Evolutionary conservation across 805 yeast genomes (phyloP), one percentile per base, ranked within the genome.

Genomic region (Teunomyces kruisii): DNA sequence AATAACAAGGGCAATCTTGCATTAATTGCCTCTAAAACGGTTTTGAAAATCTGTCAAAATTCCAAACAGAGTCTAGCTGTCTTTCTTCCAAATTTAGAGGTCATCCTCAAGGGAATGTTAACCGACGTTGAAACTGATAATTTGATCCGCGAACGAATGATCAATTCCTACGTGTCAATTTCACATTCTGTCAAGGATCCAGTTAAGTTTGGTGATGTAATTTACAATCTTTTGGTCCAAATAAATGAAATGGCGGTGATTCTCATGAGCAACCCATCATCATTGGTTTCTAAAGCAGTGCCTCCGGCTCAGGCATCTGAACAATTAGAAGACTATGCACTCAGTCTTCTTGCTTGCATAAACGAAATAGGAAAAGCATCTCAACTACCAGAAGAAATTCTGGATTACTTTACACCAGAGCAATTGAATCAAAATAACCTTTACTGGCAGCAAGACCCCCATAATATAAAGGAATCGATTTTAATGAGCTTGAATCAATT

Each of bases 281-380:
- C 30, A n/a, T 31, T 37, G 19, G 24, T 35, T 10, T 12, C 19
- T 9, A 14, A 9, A 12, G 28, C 13, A 3, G 4, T 27, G 9
- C 15, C 40, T 6, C 52, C 57, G 36, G 41, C 37, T 9, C 43
- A 43, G 22, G 24, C 42, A n/a, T 44, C 47, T 26, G 62, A 57
- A 14, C 48, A 48, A 13, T 51, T 59, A 22, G 70, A 67, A 28
- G 81, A 78, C 2, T 83, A 82, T 50, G 55, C 78, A 1, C 57
- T 73, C 2, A 83, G 90, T 17, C 62, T 87, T 38, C 61, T 88
- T 19, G 65, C 78, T 10, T 86, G 89, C 56, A 61, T 89, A 0
- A 74, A 75, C n/a, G 87, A 84, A 43, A 67, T 88, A 3, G 94
- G 89, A 0, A 84, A 82, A 45, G 88, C 90, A 0, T 62, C 85